Base-by-base conservation (phyloP, 129 eudicot genomes). In the Lactuca saligna region DNA sequence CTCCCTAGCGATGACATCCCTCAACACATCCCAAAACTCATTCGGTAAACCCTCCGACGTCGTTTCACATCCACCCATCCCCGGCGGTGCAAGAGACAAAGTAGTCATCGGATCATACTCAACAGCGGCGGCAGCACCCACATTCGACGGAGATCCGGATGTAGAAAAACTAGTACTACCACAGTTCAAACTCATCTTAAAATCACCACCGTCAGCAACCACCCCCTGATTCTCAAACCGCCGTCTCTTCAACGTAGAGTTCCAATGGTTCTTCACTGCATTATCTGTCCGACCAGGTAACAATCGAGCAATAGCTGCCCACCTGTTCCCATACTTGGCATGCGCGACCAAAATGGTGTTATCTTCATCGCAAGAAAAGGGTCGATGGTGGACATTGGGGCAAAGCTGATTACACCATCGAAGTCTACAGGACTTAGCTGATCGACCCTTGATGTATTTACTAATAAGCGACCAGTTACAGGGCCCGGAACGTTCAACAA, bases 191-290 rank as follows among this genome's bases (percentile, higher is more conserved):
- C 69, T 11, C 37, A 54, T 5, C 74, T 70, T 61, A 57, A 16
- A 57, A 49, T 57, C 70, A 13, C 74, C 31, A 8, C 17, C 25
- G 49, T 53, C 33, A 32, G 41, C 3, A 17, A 20, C 3, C 9
- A 53, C 4, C 32, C 33, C 29, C 25, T 57, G 15, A n/a, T 11
- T 38, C 17, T 37, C 69, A 34, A 61, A 12, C 9, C 67, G 65
- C 15, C 84, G 64, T 54, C 82, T 80, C 46, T 84, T 84, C 58
- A 84, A 75, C 0, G 86, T 82, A 2, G 90, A 90, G 33, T 90
- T 87, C 97, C 97, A 90, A 61, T 86, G 97, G 31, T 90, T 90
- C 74, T 90, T 90, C 3, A 90, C 94, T 41, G 97, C 97, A 65
- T 90, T 90, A 63, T 90, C 97, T 1, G 97, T 90, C 61, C 97